A percentile compares a stretch with the other conserved stretches of the same genome.
phyloP scores from a whole-genome alignment of 495 filamentous ascomycete species.

The Bacidia gigantensis region DNA sequence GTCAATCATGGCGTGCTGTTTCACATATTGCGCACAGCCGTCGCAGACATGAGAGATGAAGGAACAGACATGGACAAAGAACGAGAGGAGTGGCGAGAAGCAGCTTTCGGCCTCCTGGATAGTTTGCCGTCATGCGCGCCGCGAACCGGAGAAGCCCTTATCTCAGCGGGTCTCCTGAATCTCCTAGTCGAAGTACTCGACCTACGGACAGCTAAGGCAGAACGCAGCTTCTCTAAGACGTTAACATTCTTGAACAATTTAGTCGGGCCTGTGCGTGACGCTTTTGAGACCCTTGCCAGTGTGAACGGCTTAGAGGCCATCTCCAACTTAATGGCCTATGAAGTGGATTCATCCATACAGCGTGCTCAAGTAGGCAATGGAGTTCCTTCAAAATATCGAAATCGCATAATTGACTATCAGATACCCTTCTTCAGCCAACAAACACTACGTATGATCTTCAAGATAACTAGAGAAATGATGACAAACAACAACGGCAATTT shows the following conservation, averaged over 20 bases:
- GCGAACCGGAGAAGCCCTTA: conserved; percentile 58
- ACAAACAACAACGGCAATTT: conserved; percentile 68
- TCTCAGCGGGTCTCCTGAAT: conserved; percentile 75
- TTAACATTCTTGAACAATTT: conserved; percentile 77
- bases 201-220: conserved; percentile 66
- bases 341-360: conserved; percentile 58
- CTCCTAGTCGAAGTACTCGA: conserved; percentile 82
- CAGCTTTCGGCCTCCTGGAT: conserved; percentile 66
- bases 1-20: conserved; percentile 95
- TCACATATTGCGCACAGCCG: conserved; percentile 79
- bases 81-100: conserved; percentile 77
- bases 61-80: conserved; percentile 39
- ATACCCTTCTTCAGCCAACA: conserved; percentile 88
- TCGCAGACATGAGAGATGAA: conserved; percentile 63
- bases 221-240: conserved; percentile 65
- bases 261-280: conserved; percentile 65
- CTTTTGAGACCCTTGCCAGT: conserved; percentile 63
- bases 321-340: conserved; percentile 66
- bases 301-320: conserved; percentile 76
- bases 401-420: conserved; percentile 73
- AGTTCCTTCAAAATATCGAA: conserved; percentile 64
- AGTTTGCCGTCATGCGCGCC: conserved; percentile 57
- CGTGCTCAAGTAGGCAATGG: conserved; percentile 52
- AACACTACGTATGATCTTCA: conserved; percentile 82
- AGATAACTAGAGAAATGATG: conserved; percentile 94